A percentile compares a stretch with the other conserved stretches of the same genome.
phyloP scores from a whole-genome alignment of 768 basidiomycete species.

The Leucogyrophana mollusca region DNA sequence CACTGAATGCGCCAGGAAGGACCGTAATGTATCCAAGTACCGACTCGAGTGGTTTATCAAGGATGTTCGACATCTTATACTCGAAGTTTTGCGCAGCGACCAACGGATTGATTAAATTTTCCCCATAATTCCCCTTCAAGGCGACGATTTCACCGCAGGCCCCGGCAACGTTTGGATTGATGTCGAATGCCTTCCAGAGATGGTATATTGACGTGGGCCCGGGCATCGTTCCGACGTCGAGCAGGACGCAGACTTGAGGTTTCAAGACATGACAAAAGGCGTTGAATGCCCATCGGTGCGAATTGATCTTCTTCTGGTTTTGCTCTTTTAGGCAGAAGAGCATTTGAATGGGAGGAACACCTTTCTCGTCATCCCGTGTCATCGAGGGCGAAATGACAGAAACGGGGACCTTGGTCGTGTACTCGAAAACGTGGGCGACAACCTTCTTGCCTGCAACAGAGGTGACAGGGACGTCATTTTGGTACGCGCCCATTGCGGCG shows the following conservation, averaged over 20 bases:
- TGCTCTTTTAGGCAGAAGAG: conserved; percentile 91
- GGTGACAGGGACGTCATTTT: conserved; percentile 95
- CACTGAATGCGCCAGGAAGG: conserved; percentile 89
- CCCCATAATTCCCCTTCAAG: conserved; percentile 86
- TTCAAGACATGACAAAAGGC: conserved; percentile 82
- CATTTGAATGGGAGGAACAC: conserved; percentile 69
- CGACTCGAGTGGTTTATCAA: conserved; percentile 58
- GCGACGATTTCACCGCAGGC: conserved; percentile 96
- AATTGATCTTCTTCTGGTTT: conserved; percentile 96
- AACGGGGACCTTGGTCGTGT: conserved; percentile 94
- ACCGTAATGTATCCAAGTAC: conserved; percentile 96
- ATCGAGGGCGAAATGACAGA: conserved; percentile 87
- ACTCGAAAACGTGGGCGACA: conserved; percentile 97
- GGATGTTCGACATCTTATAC: conserved; percentile 98
- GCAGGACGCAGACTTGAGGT: conserved; percentile 89
- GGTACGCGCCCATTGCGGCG: conserved; percentile 89
- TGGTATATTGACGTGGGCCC: conserved; percentile 96
- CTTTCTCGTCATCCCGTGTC: conserved; percentile 57
- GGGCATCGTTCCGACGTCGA: conserved; percentile 96
- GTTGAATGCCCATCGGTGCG: conserved; percentile 95
- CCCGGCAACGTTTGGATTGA: conserved; percentile 73
- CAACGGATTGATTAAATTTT: conserved; percentile 87
- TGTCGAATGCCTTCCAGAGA: conserved; percentile 91
- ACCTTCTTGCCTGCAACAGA: conserved; percentile 85
- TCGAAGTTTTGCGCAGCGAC: conserved; percentile 97